Evolutionary conservation across 2,329 filamentous ascomycete species (phyloP).

Genomic region (Cladosporium oxysporum): DNA sequence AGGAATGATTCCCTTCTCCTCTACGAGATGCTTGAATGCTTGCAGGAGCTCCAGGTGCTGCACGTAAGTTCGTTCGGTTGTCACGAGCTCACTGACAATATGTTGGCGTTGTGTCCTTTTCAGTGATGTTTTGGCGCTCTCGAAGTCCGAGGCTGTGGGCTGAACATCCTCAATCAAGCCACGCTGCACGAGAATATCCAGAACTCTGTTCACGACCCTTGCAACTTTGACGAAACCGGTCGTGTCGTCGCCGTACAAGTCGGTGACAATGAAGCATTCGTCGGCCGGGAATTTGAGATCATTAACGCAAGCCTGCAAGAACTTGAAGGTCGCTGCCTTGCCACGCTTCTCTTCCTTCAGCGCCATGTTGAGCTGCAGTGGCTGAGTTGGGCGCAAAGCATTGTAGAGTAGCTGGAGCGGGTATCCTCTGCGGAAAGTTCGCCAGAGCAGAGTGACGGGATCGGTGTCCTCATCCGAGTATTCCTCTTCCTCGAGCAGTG

Average conservation of each 20-base stretch:
- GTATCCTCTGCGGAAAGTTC: slow-evolving; percentile 77
- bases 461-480: slow-evolving; percentile 68
- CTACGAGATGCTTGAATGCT: slow-evolving; percentile 84
- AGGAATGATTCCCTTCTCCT: slow-evolving; percentile 82
- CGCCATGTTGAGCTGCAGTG: slow-evolving; percentile 51
- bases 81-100: slow-evolving; percentile 86
- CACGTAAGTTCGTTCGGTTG: slow-evolving; percentile 96
- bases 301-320: slow-evolving; percentile 83
- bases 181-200: slow-evolving; percentile 79
- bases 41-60: slow-evolving; percentile 95
- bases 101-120: slow-evolving; percentile 77
- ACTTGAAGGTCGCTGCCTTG: slow-evolving; percentile 88
- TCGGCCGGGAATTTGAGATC: slow-evolving; percentile 76
- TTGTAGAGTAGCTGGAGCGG: slow-evolving; percentile 91
- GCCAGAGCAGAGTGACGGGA: slow-evolving; percentile 90
- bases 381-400: slow-evolving; percentile 69
- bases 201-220: slow-evolving; percentile 86
- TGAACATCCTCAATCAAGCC: slow-evolving; percentile 66
- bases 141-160: slow-evolving; percentile 57
- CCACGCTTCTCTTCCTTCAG: slow-evolving; percentile 72
- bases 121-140: slow-evolving; percentile 42
- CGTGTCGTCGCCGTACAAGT: slow-evolving; percentile 90
- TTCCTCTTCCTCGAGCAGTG: slow-evolving; percentile 71
- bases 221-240: slow-evolving; percentile 97
- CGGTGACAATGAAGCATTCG: slow-evolving; percentile 88